Evolutionary conservation across 2,329 filamentous ascomycete species (phyloP), one percentile per base, ranked within the genome.

Genomic region (Venturia asperata): DNA sequence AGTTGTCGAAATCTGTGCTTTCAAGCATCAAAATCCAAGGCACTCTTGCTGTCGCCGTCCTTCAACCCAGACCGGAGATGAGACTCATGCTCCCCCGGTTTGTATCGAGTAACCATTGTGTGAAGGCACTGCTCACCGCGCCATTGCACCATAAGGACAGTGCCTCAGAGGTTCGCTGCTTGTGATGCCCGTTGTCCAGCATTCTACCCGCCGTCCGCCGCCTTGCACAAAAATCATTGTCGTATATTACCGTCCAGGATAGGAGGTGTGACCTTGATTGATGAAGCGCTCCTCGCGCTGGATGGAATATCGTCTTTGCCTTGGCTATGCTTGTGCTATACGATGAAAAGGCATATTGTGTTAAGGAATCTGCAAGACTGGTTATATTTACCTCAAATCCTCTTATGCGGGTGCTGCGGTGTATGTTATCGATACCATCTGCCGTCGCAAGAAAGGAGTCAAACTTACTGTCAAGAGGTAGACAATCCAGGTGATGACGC

Each of bases 71-170:
- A 24, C 30, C 30, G 30, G 52, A 37, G 17, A 15, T 58, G 15
- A 58, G 52, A 58, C 30, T 58, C 9, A 37, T n/a, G 52, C 52
- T 58, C 52, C 30, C 37, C 52, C 11, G 52, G 27, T 10, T n/a
- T 58, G 52, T n/a, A n/a, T 58, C 21, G 3, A 58, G 10, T 7
- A 5, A 7, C 30, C 27, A 13, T 37, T n/a, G 15, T 19, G 37
- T 37, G 30, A 37, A 58, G 30, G 27, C 52, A 58, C 30, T 58
- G 30, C 37, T 58, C 52, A 58, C 37, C 52, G 52, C 30, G 52
- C 52, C 52, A 37, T 34, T 27, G 17, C 52, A 5, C 52, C 30
- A 37, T 27, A 13, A 37, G 37, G 52, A 58, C 30, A 52, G 15
- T 34, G 17, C 52, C 24, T 27, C 13, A 5, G 21, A 27, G 21